phyloP scores from a whole-genome alignment of 352 stramenopile species.

The Aphanomyces cochlioides region DNA sequence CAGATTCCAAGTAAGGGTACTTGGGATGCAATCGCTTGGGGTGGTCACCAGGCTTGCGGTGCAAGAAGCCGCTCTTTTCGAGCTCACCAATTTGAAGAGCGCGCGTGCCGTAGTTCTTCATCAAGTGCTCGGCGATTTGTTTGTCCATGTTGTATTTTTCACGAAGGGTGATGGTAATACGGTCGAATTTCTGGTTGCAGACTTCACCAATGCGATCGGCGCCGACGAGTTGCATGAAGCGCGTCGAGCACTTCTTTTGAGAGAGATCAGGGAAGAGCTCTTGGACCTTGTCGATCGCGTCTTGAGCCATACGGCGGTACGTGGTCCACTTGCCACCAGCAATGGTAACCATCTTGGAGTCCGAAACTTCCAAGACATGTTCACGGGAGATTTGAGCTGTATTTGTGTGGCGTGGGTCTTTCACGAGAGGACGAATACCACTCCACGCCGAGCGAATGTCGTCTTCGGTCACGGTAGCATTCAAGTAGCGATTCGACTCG shows the following conservation, averaged over 20 bases:
- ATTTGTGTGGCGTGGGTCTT: conserved; percentile 82
- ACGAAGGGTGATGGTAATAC: conserved; percentile 89
- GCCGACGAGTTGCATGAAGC: conserved; percentile 79
- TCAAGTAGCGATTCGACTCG: conserved; percentile 89
- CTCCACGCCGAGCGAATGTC: conserved; percentile 95
- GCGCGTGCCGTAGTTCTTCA: conserved; percentile 94
- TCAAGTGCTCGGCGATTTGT: conserved; percentile 93
- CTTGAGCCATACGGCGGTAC: conserved; percentile 94
- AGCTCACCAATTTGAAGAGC: conserved; percentile 94
- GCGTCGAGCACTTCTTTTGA: conserved; percentile 62
- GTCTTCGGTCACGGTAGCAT: conserved; percentile 79
- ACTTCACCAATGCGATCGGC: conserved; percentile 90
- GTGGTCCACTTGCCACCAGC: conserved; percentile 97
- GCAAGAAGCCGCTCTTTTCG: conserved; percentile 73
- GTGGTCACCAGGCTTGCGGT: conserved; percentile 80
- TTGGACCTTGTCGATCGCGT: conserved; percentile 89
- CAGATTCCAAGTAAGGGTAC: conserved; percentile 94
- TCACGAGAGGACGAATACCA: conserved; percentile 92
- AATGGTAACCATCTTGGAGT: conserved; percentile 91
- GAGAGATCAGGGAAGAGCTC: conserved; percentile 68
- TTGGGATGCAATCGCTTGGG: conserved; percentile 87
- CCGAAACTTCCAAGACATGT: conserved; percentile 90
- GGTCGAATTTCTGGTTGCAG: conserved; percentile 96
- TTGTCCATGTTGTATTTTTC: conserved; percentile 93
- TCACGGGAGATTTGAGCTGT: conserved; percentile 90